Evolutionary conservation across 2,329 filamentous ascomycete species (phyloP), one percentile per base, ranked within the genome.

Genomic region (Fusarium decemcellulare): DNA sequence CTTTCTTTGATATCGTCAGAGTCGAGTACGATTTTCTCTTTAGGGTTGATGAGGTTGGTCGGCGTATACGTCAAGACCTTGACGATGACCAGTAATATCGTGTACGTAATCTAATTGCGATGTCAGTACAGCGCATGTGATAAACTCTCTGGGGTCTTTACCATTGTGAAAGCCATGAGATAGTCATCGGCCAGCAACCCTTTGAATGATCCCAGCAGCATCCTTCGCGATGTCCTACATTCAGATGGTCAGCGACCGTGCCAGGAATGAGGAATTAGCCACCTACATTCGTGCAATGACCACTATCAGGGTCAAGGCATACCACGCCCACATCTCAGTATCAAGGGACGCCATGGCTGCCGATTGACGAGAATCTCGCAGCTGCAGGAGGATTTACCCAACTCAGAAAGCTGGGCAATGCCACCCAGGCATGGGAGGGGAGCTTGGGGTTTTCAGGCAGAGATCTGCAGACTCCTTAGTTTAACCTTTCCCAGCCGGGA

Each of bases 31-130:
- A 78, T 70, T 0, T 79, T 76, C 11, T 88, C 82, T 12, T 82
- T 78, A 0, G 83, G 81, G 8, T 84, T 80, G 77, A 90, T 86
- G 40, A 90, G 80, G 68, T 91, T 91, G 23, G 86, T 89, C 3
- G 84, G 85, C 5, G 85, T 86, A 36, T 66, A 66, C 0, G 61
- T 69, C 5, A 73, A 60, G 4, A 75, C 65, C 23, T 73, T 65
- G 40, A 75, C 68, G 14, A 75, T 68, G 0, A 72, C 68, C 4
- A 75, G n/a, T 0, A 75, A 51, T 0, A 59, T 57, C 1, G 73
- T 75, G 12, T 75, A 74, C 0, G 72, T 61, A 27, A 74, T 15
- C 72, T 72, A 9, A 0, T 14, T 0, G 0, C 1, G 1, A 7
- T 6, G 4, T 70, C 5, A 68, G 27, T 39, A 37, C n/a, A 4